Evolutionary conservation across 306 rosid species (phyloP), one percentile per base, ranked within the genome.

Genomic region (Astragalus membranaceus): DNA sequence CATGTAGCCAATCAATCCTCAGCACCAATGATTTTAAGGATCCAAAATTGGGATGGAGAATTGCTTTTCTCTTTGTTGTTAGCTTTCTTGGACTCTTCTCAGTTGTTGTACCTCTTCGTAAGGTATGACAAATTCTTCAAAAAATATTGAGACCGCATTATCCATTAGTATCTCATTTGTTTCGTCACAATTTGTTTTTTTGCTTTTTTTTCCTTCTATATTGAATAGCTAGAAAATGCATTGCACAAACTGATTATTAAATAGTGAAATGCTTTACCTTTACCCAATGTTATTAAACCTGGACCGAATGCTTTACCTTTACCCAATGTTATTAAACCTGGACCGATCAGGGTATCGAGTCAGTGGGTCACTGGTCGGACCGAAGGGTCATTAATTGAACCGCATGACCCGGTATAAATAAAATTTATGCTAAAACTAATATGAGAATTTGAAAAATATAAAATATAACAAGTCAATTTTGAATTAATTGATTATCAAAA

Each of bases 81-180:
- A 83, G 87, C 78, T 83, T 83, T 74, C 80, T 83, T 39, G 87
- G 87, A 0, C 87, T 84, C 62, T 80, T 84, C 71, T 77, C 87
- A 10, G n/a, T n/a, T n/a, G 87, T 84, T 78, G 85, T 80, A 57
- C 85, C 87, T 69, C 78, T 84, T 5, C 10, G 87, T 55, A 84
- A 80, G 85, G 87, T 83, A 37, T 63, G 60, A 1, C 37, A 15
- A 64, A 52, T 73, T 33, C 56, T 73, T 68, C n/a, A n/a, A n/a
- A 11, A 47, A 64, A 57, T 35, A 76, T 70, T 64, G 30, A 42
- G 7, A 15, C 14, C 43, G 10, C 42, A 48, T 3, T 48, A 10
- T 64, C 16, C 57, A 56, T 57, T 32, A 17, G 0, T 12, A 41
- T 39, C 49, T 20, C 30, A 42, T 33, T 13, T 20, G 16, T 8